Evolutionary conservation across 2,329 filamentous ascomycete genomes (phyloP).

Genomic region (Phialemonium atrogriseum): DNA sequence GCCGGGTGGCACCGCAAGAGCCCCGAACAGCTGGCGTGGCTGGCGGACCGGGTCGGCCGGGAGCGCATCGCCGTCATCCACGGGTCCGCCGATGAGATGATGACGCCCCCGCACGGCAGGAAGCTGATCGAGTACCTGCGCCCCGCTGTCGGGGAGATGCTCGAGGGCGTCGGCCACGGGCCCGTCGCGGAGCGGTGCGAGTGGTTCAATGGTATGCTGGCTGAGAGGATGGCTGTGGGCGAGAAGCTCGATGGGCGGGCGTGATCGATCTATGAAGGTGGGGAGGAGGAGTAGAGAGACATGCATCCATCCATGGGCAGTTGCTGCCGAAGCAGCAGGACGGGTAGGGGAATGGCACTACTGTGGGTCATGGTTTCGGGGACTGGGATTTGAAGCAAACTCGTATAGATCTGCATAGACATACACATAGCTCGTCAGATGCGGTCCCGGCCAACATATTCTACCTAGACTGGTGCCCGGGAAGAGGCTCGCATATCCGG

Average conservation of each 20-base stretch:
- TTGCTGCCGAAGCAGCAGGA: no score
- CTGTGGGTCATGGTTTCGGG: no score
- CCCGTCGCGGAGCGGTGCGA: conserved; percentile 60
- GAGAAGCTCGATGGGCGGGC: conserved; percentile 30
- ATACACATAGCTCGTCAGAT: no score
- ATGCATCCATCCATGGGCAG: no score
- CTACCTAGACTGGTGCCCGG: no score
- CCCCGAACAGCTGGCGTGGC: conserved; percentile 51
- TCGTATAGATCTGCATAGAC: no score
- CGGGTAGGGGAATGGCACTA: no score
- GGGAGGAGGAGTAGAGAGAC: no score
- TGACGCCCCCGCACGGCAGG: conserved; percentile 60
- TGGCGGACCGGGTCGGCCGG: conserved; percentile 63
- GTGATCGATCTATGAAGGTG: no score
- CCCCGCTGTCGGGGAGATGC: conserved; percentile 52
- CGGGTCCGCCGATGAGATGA: conserved; percentile 70
- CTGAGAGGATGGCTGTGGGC: conserved; percentile 45
- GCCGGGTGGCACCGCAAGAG: conserved; percentile 75
- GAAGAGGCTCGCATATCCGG: no score
- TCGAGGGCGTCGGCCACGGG: conserved; percentile 70
- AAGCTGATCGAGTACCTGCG: conserved; percentile 57
- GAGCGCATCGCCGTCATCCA: conserved; percentile 71
- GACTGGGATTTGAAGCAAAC: no score
- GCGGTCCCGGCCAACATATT: no score
- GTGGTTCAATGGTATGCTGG: conserved; percentile 61